Percentiles rank a stretch among this genome's conserved stretches.
phyloP scores from a whole-genome alignment of 345 rosid genomes.

The Euclidium syriacum region DNA sequence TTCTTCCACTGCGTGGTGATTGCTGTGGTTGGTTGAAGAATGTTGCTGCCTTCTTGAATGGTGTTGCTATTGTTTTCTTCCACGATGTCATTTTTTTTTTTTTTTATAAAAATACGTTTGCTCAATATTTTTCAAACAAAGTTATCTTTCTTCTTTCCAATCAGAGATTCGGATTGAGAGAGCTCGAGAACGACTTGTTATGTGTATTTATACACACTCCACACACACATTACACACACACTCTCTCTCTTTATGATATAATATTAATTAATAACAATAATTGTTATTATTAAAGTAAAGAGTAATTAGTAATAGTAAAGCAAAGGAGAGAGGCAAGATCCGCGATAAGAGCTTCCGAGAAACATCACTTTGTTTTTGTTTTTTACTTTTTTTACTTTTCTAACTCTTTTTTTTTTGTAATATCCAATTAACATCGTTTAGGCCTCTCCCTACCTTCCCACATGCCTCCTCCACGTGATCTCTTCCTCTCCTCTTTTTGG shows the following conservation, averaged over 20 bases:
- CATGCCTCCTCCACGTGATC: conserved; percentile 34
- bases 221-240: neutral
- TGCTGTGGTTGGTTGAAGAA: conserved; percentile 65
- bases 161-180: conserved; percentile 20
- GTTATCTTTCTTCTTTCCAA: conserved; percentile 6
- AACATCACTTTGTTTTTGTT: conserved; percentile 26
- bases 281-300: conserved; percentile 2
- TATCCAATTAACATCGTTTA: conserved; percentile 29
- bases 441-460: conserved; percentile 32
- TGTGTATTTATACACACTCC: conserved; percentile 22
- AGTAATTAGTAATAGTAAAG: conserved; percentile 20
- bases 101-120: neutral
- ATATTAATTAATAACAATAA: neutral
- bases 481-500: neutral
- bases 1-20: conserved; percentile 19
- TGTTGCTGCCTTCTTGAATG: conserved; percentile 75
- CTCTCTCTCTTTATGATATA: neutral
- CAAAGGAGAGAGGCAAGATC: conserved; percentile 56
- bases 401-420: conserved; percentile 14
- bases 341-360: conserved; percentile 52
- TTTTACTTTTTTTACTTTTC: neutral
- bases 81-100: conserved; percentile 54
- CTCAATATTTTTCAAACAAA: conserved; percentile 19
- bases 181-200: conserved; percentile 30
- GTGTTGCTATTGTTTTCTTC: conserved; percentile 74